Percentiles rank a stretch among this genome's conserved stretches.
Conservation (phyloP, 768 basidiomycete species). For the Pleurotus pulmonarius region DNA sequence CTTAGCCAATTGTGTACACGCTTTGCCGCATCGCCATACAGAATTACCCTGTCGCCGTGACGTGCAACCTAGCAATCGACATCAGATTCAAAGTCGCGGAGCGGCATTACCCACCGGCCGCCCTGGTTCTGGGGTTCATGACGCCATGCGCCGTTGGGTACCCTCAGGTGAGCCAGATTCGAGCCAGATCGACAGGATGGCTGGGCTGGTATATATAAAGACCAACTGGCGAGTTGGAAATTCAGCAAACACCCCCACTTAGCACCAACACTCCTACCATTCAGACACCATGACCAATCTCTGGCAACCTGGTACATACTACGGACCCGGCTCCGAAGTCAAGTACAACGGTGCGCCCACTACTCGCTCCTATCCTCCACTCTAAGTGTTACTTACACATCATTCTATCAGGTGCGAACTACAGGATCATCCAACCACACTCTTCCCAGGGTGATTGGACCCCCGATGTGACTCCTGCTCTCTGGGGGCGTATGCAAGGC, state of each 20-base stretch:
- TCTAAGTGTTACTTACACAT: not conserved
- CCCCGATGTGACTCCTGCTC: conserved; percentile 55
- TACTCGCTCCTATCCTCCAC: conserved; percentile 5
- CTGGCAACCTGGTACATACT: conserved; percentile 66
- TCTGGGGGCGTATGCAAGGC: conserved; percentile 58
- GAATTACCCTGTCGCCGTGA: not conserved
- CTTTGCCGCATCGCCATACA: conserved; percentile 4
- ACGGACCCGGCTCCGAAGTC: conserved; percentile 52
- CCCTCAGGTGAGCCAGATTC: not conserved
- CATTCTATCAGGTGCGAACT: conserved; percentile 39
- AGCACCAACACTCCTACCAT: not conserved
- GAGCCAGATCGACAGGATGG: not conserved
- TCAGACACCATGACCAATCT: conserved; percentile 31
- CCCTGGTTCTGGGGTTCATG: conserved; percentile 6
- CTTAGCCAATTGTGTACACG: not conserved
- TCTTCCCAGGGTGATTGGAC: conserved; percentile 71
- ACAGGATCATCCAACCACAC: conserved; percentile 74
- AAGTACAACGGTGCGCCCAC: conserved; percentile 43
- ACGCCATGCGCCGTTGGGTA: not conserved
- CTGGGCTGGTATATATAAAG: conserved; percentile 2
- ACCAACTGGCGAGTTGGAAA: not conserved
- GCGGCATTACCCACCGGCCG: conserved; percentile 4
- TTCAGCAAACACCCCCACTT: not conserved
- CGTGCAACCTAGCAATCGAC: not conserved
- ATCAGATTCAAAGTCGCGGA: conserved; percentile 4